Percentiles rank a stretch among this genome's conserved stretches.
phyloP scores from a whole-genome alignment of 202 grass and related monocot genomes.

The Musa balbisiana region DNA sequence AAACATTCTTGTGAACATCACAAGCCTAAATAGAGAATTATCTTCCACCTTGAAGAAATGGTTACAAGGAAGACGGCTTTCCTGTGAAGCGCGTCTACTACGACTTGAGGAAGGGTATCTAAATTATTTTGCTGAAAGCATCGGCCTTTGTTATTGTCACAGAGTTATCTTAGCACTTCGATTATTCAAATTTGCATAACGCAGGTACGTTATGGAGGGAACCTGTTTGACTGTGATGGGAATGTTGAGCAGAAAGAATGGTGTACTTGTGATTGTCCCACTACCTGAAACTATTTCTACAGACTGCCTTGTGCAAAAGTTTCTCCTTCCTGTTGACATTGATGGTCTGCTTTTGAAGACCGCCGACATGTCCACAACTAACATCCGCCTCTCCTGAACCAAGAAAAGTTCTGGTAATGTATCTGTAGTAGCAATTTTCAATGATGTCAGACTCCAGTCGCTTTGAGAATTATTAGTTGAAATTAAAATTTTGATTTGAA shows the following conservation, averaged over 20 bases:
- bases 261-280: constrained; percentile 48
- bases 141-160: not conserved
- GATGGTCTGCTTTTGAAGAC: constrained; percentile 66
- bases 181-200: constrained; percentile 12
- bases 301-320: constrained; percentile 41
- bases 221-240: constrained; percentile 65
- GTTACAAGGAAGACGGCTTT: constrained; percentile 73
- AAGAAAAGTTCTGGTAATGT: not conserved
- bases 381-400: constrained; percentile 35
- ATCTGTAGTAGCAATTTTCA: not conserved
- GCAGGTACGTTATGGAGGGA: constrained; percentile 79
- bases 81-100: constrained; percentile 48
- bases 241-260: constrained; percentile 77
- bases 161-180: not conserved
- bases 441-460: not conserved
- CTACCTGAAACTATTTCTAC: constrained; percentile 64
- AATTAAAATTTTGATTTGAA: not conserved
- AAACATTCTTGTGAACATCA: constrained; percentile 55
- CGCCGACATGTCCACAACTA: constrained; percentile 39
- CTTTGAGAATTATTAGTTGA: not conserved
- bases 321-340: constrained; percentile 71
- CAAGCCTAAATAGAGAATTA: constrained; percentile 53
- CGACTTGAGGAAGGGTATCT: constrained; percentile 80
- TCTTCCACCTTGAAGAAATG: constrained; percentile 84
- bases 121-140: not conserved